Conservation (phyloP, 805 yeast species). For the Starmerella potacharoeniae region DNA sequence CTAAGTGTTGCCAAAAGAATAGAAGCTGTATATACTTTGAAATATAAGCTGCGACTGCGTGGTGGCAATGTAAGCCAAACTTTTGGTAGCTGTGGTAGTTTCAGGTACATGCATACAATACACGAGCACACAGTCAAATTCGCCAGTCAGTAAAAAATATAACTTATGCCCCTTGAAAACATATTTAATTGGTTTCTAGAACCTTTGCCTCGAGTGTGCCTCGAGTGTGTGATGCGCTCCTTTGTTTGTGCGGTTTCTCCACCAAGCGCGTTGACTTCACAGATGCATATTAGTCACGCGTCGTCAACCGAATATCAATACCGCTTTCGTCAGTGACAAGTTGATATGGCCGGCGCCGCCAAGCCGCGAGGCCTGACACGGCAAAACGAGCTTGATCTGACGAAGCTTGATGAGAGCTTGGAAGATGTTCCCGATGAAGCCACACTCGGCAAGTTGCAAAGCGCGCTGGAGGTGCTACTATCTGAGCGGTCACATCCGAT, state of each 20-base stretch:
- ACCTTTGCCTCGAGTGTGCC: too few relatives aligned
- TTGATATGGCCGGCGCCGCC: conserved; percentile 8
- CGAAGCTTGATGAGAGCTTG: conserved; percentile 1
- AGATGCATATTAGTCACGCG: conserved; percentile 3
- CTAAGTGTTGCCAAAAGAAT: too few relatives aligned
- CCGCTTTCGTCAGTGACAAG: background rate
- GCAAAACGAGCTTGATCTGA: conserved; percentile 13
- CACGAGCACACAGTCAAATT: too few relatives aligned
- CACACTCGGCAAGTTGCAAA: conserved; percentile 17
- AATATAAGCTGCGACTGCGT: too few relatives aligned
- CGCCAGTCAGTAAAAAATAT: too few relatives aligned
- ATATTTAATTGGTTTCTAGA: too few relatives aligned
- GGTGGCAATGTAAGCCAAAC: too few relatives aligned
- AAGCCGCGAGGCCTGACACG: conserved; percentile 7
- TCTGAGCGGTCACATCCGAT: conserved; percentile 20
- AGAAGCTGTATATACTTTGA: too few relatives aligned
- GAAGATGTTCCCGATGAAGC: conserved; percentile 19
- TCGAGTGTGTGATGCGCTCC: background rate
- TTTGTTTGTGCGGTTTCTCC: background rate
- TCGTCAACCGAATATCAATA: background rate
- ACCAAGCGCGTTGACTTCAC: background rate
- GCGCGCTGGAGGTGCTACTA: conserved; percentile 20
- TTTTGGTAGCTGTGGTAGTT: too few relatives aligned
- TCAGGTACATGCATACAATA: too few relatives aligned
- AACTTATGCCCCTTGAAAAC: too few relatives aligned